Base-by-base conservation (phyloP, 78 protist species). In the Chrysochromulina parva region DNA sequence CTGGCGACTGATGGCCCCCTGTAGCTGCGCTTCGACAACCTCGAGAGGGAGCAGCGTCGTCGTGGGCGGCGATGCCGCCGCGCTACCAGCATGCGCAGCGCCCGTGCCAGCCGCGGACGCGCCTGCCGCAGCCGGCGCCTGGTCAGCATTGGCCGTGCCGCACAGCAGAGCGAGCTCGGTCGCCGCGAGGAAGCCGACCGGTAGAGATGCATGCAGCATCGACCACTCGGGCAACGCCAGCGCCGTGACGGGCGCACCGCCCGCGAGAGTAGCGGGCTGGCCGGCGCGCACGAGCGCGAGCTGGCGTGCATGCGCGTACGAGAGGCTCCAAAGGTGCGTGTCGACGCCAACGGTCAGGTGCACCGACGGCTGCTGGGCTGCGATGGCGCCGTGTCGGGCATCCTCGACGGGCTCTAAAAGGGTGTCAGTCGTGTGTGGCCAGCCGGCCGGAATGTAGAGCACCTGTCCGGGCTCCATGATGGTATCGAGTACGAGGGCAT, bases 291-390 rank as follows among this genome's bases (percentile, higher is more conserved):
- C 14, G n/a, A 74, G 82, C 57, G 82, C 82, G 14, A 19, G 54
- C 82, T 73, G 22, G 24, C 85, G 85, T 1, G 13, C 14, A 9
- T 17, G 20, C 48, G 59, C 59, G 16, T 52, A 76, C 48, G 55
- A 52, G 55, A 76, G 85, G 60, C 85, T 28, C 85, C 85, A 76
- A 2, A 76, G 2, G 85, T 76, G 85, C 13, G 85, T 52, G 59
- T 76, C 85, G 38, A 76, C 85, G 28, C 85, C 85, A 10, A 76
- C 14, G 85, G 85, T 76, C 22, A 76, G 85, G 58, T 76, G 85
- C 28, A 76, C 85, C 22, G 60, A 52, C 38, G 47, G 14, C 85
- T 48, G n/a, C 69, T 62, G 26, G 69, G 16, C 69, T 3, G 3
- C 20, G 28, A 22, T 20, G 69, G 69, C 69, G 69, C 26, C 69